Conservation (phyloP, 257 asterid genomes). For the Ballota nigra region DNA sequence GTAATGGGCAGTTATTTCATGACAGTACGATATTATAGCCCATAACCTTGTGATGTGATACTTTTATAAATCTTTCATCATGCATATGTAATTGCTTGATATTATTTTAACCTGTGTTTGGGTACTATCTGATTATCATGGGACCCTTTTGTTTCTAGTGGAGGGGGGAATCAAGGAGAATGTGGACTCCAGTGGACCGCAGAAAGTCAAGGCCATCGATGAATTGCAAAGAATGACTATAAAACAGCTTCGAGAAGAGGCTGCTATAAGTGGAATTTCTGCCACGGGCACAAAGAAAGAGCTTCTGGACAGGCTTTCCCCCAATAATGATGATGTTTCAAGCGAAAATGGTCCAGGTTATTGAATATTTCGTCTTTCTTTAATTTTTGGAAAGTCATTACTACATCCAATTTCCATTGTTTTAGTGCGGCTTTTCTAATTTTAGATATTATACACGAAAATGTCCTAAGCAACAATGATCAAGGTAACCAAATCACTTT, state of each 20-base stretch:
- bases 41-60: not conserved
- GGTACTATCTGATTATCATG: not conserved
- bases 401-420: not conserved
- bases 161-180: slow-evolving; percentile 33
- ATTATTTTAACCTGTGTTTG: not conserved
- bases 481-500: slow-evolving; percentile 33
- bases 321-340: slow-evolving; percentile 27
- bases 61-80: too few relatives aligned
- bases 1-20: not conserved
- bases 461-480: not conserved
- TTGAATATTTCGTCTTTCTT: not conserved
- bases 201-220: slow-evolving; percentile 37
- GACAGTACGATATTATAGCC: not conserved
- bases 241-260: slow-evolving; percentile 71
- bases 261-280: slow-evolving; percentile 46
- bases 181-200: slow-evolving; percentile 29
- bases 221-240: slow-evolving; percentile 49
- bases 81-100: not conserved
- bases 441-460: not conserved
- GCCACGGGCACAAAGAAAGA: slow-evolving; percentile 61
- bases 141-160: slow-evolving; percentile 20
- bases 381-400: not conserved
- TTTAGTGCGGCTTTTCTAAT: not conserved
- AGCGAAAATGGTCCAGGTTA: slow-evolving; percentile 38
- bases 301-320: slow-evolving; percentile 56